Evolutionary conservation across 495 filamentous ascomycete species (phyloP).

Genomic region (Penicillium herquei): DNA sequence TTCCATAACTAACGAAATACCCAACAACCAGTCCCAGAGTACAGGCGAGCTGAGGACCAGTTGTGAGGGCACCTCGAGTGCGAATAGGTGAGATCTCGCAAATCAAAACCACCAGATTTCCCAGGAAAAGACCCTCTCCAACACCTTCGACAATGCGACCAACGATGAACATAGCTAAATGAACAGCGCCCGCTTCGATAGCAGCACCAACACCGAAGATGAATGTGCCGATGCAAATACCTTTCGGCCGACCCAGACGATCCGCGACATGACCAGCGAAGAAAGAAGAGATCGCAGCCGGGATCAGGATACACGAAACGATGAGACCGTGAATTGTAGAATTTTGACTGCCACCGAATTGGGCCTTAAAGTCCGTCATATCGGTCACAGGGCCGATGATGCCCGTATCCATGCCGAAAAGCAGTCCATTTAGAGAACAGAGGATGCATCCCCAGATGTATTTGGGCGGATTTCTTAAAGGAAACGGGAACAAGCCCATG

Average conservation of each 20-base stretch:
- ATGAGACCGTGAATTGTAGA: constrained; percentile 57
- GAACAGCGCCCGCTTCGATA: constrained; percentile 46
- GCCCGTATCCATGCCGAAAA: constrained; percentile 56
- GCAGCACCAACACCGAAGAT: constrained; percentile 56
- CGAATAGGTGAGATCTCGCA: constrained; percentile 59
- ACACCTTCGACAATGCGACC: constrained; percentile 56
- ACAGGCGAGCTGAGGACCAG: constrained; percentile 54
- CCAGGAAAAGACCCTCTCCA: constrained; percentile 59
- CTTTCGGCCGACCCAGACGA: constrained; percentile 50
- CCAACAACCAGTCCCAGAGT: constrained; percentile 52
- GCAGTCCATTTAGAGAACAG: constrained; percentile 21
- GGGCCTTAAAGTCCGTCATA: constrained; percentile 54
- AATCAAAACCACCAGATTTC: constrained; percentile 56
- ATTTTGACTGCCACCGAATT: constrained; percentile 53
- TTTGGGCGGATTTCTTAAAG: constrained; percentile 11
- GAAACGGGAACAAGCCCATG: background rate
- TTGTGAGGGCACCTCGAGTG: constrained; percentile 51
- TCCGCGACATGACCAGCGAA: constrained; percentile 64
- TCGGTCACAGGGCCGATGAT: constrained; percentile 61
- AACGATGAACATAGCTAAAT: constrained; percentile 52
- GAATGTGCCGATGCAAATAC: constrained; percentile 51
- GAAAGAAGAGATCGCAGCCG: constrained; percentile 59
- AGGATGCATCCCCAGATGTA: constrained; percentile 25
- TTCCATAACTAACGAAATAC: constrained; percentile 65
- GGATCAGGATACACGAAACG: constrained; percentile 63